These are phyloP conservation scores for Aspergillus nidulans DNA, from an alignment of 495 filamentous ascomycete species.

Conservation along the genomic window DNA sequence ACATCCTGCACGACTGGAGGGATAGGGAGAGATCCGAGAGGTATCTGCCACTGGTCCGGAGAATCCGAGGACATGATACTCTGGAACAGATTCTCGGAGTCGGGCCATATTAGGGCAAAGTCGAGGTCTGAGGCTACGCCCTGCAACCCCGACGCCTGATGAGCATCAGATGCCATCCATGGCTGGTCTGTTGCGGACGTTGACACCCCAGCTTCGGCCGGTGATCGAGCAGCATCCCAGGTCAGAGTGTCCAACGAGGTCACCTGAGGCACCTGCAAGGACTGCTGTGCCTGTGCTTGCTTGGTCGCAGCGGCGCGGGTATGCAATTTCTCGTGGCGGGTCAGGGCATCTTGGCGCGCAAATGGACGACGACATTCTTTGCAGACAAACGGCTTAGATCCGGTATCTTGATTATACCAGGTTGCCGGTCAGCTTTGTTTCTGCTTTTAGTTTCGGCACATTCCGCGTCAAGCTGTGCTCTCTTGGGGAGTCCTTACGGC, in stretches of 20 bases:
- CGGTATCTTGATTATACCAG: conserved; percentile 36
- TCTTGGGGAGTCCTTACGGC: conserved; percentile 34
- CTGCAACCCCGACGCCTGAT: conserved; percentile 22
- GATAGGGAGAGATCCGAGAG: conserved; percentile 39
- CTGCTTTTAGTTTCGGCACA: not conserved
- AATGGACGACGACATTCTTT: conserved; percentile 42
- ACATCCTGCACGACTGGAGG: conserved; percentile 33
- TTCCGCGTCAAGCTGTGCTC: not conserved
- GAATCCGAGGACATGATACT: conserved; percentile 41
- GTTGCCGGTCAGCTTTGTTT: conserved; percentile 8
- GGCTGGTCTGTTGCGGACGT: conserved; percentile 22
- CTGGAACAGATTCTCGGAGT: conserved; percentile 46
- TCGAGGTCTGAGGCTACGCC: conserved; percentile 33
- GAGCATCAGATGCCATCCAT: conserved; percentile 23
- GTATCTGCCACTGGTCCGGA: conserved; percentile 46
- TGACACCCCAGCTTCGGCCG: conserved; percentile 21
- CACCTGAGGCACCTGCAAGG: conserved; percentile 18
- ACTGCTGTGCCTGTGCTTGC: conserved; percentile 16
- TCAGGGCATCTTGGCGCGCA: conserved; percentile 45
- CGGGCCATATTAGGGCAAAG: conserved; percentile 46
- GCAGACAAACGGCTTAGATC: conserved; percentile 42
- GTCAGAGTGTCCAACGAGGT: conserved; percentile 21
- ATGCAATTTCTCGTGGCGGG: conserved; percentile 46
- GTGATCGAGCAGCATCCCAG: conserved; percentile 26
- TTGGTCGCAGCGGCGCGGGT: conserved; percentile 28